Evolutionary conservation across 2,329 filamentous ascomycete species (phyloP).

Genomic region (Penicillium decumbens): DNA sequence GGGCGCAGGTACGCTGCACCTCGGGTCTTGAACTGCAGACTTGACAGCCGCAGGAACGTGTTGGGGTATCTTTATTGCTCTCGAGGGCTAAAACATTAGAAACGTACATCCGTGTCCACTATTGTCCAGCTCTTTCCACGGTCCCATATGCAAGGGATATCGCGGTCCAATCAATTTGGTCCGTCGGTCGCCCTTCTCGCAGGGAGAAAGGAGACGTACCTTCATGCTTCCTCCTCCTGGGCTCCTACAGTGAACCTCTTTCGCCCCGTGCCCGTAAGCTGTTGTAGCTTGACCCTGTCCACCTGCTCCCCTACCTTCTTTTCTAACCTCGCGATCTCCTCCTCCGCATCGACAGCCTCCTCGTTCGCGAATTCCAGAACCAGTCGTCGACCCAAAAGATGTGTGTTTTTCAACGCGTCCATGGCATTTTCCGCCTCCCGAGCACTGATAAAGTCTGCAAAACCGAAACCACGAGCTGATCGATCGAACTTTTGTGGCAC

Average conservation of each 20-base stretch:
- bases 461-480: conserved; percentile 85
- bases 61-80: conserved; percentile 27
- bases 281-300: conserved; percentile 84
- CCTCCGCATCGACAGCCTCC: conserved; percentile 85
- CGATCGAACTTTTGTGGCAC: conserved; percentile 93
- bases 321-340: conserved; percentile 95
- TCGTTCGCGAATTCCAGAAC: conserved; percentile 88
- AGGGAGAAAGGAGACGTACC: conserved; percentile 30
- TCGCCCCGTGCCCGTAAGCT: conserved; percentile 73
- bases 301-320: conserved; percentile 88
- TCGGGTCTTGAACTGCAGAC: conserved; percentile 20
- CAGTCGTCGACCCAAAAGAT: conserved; percentile 82
- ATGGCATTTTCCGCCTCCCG: conserved; percentile 88
- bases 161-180: conserved; percentile 18
- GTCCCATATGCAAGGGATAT: conserved; percentile 35
- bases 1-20: conserved; percentile 26
- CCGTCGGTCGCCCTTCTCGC: conserved; percentile 27
- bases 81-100: conserved; percentile 18
- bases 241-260: conserved; percentile 82
- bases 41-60: conserved; percentile 38
- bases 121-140: conserved; percentile 10
- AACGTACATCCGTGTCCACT: conserved; percentile 20
- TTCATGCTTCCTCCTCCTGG: conserved; percentile 55
- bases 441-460: conserved; percentile 89
- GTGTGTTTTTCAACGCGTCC: conserved; percentile 84